phyloP scores from a whole-genome alignment of 2,329 filamentous ascomycete genomes.

The Endothia cerciana region DNA sequence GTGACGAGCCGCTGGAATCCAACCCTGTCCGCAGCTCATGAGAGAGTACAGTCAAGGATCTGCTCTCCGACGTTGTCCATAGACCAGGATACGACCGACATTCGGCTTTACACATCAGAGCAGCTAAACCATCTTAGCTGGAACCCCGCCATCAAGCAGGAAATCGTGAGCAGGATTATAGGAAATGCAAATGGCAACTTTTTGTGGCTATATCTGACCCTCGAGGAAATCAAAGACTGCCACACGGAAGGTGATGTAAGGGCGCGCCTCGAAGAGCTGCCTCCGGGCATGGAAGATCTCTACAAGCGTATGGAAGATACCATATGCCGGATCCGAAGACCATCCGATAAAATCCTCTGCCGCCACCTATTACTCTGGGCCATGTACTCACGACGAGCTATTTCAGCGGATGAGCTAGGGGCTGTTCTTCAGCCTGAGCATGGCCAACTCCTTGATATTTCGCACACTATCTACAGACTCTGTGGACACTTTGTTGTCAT shows the following conservation, averaged over 20 bases:
- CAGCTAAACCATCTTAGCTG: neutral
- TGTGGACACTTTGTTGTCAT: neutral
- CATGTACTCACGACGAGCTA: neutral
- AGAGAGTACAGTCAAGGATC: neutral
- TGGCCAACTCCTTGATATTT: neutral
- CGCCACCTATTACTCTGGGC: neutral
- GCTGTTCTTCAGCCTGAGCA: neutral
- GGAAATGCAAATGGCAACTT: neutral
- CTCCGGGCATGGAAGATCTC: neutral
- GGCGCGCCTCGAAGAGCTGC: neutral
- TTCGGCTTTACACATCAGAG: neutral
- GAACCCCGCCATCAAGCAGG: neutral
- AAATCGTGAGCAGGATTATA: neutral
- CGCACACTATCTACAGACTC: neutral
- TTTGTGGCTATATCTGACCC: neutral
- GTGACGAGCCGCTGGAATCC: neutral
- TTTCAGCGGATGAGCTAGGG: neutral
- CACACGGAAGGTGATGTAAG: neutral
- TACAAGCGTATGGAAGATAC: neutral
- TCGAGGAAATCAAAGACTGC: neutral
- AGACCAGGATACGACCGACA: neutral
- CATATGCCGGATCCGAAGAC: neutral
- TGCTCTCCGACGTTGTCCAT: neutral
- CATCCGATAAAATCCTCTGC: neutral
- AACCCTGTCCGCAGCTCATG: neutral